Conservation (phyloP, 2,329 filamentous ascomycete genomes). For the Trichoderma polysporum region DNA sequence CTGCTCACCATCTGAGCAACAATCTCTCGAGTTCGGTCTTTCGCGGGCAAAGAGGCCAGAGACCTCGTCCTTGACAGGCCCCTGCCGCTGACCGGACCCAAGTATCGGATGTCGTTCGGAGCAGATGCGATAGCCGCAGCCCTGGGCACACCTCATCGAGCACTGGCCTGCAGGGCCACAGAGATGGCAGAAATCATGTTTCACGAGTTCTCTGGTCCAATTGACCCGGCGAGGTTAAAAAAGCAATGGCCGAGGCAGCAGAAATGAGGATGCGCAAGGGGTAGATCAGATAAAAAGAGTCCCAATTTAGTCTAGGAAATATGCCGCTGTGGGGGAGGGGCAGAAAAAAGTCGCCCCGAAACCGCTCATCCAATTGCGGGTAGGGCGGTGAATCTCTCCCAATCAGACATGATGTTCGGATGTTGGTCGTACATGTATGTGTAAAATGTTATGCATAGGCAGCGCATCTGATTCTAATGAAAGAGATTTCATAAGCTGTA, state of each 20-base stretch:
- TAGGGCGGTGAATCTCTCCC: slow-evolving; percentile 16
- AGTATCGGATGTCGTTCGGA: slow-evolving; percentile 29
- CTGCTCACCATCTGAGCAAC: slow-evolving; percentile 71
- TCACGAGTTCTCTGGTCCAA: slow-evolving; percentile 25
- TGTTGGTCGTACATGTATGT: neutral
- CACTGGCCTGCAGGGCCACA: slow-evolving; percentile 44
- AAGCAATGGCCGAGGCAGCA: neutral
- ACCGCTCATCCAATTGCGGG: slow-evolving; percentile 10
- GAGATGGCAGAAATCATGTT: slow-evolving; percentile 46
- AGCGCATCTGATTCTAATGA: neutral
- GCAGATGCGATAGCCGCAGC: slow-evolving; percentile 26
- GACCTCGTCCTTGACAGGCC: slow-evolving; percentile 21
- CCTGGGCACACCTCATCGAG: slow-evolving; percentile 42
- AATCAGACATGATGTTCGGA: neutral
- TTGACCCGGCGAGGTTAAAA: slow-evolving; percentile 22
- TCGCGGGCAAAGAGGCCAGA: slow-evolving; percentile 22
- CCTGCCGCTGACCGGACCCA: slow-evolving; percentile 28
- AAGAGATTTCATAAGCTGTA: neutral
- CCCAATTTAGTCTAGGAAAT: neutral
- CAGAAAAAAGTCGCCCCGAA: slow-evolving; percentile 25
- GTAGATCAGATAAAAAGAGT: slow-evolving; percentile 13
- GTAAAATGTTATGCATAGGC: neutral
- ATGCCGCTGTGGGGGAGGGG: slow-evolving; percentile 23
- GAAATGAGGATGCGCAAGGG: neutral
- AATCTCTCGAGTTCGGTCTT: slow-evolving; percentile 38